These are phyloP conservation scores for Melaleuca alternifolia DNA, from an alignment of 345 rosid genomes.

Conservation along the genomic window DNA sequence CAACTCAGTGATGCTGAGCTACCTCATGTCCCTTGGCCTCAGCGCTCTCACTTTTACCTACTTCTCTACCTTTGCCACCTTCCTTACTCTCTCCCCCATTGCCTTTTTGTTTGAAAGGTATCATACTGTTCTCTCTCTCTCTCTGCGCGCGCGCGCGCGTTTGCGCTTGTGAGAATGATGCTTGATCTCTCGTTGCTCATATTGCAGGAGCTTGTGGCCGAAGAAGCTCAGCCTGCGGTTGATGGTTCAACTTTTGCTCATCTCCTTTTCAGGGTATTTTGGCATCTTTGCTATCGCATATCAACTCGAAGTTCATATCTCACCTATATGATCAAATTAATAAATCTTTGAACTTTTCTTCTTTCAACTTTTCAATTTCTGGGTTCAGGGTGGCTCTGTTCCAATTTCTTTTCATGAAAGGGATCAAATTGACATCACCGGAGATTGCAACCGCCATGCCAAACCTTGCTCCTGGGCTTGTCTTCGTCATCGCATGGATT, in stretches of 20 bases:
- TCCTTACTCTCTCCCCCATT: constrained; percentile 56
- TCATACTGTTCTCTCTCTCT: not conserved
- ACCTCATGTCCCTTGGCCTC: constrained; percentile 74
- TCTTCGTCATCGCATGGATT: constrained; percentile 36
- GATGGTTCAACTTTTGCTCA: constrained; percentile 47
- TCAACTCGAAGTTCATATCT: not conserved
- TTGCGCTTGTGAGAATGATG: not conserved
- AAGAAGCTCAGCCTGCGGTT: constrained; percentile 36
- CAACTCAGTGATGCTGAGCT: constrained; percentile 49
- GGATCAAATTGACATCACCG: constrained; percentile 32
- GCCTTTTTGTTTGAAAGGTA: constrained; percentile 75
- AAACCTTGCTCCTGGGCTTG: constrained; percentile 32
- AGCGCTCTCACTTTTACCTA: constrained; percentile 54
- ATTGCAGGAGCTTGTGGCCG: constrained; percentile 79
- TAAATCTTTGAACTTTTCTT: not conserved
- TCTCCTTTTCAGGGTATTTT: constrained; percentile 73
- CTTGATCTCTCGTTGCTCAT: not conserved
- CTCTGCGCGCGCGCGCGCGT: not conserved
- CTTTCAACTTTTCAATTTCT: not conserved
- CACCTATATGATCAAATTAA: not conserved
- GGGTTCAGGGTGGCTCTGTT: constrained; percentile 26
- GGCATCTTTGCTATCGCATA: not conserved
- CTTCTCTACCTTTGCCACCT: constrained; percentile 58
- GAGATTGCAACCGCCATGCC: constrained; percentile 47
- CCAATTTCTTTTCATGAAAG: constrained; percentile 26